phyloP scores from a whole-genome alignment of 352 stramenopile genomes.

The Elongisporangium prolatum region DNA sequence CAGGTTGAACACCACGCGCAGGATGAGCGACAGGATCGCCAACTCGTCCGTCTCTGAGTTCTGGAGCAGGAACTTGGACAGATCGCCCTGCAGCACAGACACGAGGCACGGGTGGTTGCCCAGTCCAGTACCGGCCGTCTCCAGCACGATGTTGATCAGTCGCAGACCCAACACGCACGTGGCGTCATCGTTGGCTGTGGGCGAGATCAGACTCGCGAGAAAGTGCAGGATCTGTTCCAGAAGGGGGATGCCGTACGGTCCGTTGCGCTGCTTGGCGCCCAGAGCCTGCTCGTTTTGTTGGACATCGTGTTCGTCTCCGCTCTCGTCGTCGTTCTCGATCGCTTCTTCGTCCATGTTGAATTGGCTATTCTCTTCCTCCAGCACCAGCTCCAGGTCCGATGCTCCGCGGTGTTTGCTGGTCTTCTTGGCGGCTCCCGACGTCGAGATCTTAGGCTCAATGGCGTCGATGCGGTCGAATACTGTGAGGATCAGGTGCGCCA shows the following conservation, averaged over 20 bases:
- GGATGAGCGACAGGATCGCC: conserved; percentile 83
- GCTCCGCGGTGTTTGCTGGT: not conserved
- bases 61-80: conserved; percentile 97
- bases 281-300: conserved; percentile 13
- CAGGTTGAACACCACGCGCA: conserved; percentile 99
- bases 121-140: conserved; percentile 88
- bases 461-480: conserved; percentile 92
- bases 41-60: conserved; percentile 96
- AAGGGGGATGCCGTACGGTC: conserved; percentile 83
- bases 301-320: conserved; percentile 8
- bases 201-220: conserved; percentile 91
- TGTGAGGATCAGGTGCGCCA: conserved; percentile 96
- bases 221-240: conserved; percentile 94
- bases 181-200: conserved; percentile 84
- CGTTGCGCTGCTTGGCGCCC: conserved; percentile 24
- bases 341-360: not conserved
- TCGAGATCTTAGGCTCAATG: conserved; percentile 30
- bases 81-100: conserved; percentile 90
- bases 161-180: conserved; percentile 90
- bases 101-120: conserved; percentile 72
- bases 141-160: conserved; percentile 97
- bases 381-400: not conserved
- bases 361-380: not conserved
- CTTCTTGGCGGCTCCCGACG: not conserved
- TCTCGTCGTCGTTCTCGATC: not conserved